These are phyloP conservation scores for Castanospermum australe DNA, from an alignment of 306 rosid genomes.

Conservation along the genomic window DNA sequence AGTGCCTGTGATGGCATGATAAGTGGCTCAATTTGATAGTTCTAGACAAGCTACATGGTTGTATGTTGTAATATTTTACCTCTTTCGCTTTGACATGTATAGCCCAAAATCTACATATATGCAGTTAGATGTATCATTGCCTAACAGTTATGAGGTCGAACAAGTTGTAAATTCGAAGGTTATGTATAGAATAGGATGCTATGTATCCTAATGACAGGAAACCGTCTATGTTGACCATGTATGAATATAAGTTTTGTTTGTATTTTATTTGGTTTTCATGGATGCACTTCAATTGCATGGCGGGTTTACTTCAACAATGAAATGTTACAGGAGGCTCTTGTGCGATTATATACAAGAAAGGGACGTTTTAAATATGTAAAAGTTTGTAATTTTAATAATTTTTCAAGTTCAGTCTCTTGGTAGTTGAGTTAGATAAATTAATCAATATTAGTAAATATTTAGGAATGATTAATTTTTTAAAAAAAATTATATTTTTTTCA, in stretches of 20 bases:
- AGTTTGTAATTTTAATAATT: too few species aligned
- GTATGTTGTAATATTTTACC: conserved; percentile 34
- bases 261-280: conserved; percentile 18
- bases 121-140: conserved; percentile 41
- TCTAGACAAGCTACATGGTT: conserved; percentile 28
- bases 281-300: neutral
- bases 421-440: too few species aligned
- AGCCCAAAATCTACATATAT: conserved; percentile 39
- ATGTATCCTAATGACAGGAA: conserved; percentile 12
- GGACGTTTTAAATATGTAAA: neutral
- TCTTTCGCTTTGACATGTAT: conserved; percentile 42
- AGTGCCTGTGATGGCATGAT: conserved; percentile 35
- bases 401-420: too few species aligned
- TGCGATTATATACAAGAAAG: neutral
- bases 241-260: conserved; percentile 30
- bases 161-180: conserved; percentile 41
- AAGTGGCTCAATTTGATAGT: conserved; percentile 34
- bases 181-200: conserved; percentile 38
- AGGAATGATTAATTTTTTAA: too few species aligned
- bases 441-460: too few species aligned
- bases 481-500: too few species aligned
- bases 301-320: neutral
- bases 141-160: conserved; percentile 24
- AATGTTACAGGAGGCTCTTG: neutral
- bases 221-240: conserved; percentile 7